These are phyloP conservation scores for Apiospora sp. DNA, from an alignment of 2,329 filamentous ascomycete species.

Conservation along the genomic window DNA sequence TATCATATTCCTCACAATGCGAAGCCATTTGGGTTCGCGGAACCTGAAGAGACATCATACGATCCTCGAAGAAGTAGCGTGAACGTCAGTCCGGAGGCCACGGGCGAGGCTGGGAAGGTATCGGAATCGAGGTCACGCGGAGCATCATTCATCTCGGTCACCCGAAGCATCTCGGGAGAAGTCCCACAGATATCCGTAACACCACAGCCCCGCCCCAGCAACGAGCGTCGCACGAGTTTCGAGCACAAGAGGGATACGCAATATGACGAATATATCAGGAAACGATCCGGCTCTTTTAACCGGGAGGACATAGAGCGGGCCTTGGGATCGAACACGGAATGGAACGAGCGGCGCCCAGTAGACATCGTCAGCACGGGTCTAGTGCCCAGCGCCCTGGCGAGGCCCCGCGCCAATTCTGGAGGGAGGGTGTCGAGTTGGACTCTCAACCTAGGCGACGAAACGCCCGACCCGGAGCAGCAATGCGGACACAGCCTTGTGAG, in stretches of 20 bases:
- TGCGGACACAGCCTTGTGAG: slow-evolving; percentile 39
- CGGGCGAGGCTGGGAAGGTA: slow-evolving; percentile 37
- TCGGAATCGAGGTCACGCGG: slow-evolving; percentile 25
- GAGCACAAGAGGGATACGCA: slow-evolving; percentile 55
- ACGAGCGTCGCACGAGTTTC: slow-evolving; percentile 44
- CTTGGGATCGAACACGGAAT: slow-evolving; percentile 45
- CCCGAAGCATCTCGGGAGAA: slow-evolving; percentile 33
- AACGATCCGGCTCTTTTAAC: slow-evolving; percentile 37
- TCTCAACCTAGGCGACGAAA: slow-evolving; percentile 32
- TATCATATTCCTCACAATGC: slow-evolving; percentile 58
- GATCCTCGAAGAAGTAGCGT: slow-evolving; percentile 28
- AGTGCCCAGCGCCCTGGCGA: slow-evolving; percentile 31
- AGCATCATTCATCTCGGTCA: slow-evolving; percentile 35
- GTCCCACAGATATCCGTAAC: slow-evolving; percentile 32
- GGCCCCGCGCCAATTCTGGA: slow-evolving; percentile 36
- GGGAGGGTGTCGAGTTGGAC: slow-evolving; percentile 38
- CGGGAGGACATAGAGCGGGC: slow-evolving; percentile 40
- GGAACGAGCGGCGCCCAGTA: slow-evolving; percentile 28
- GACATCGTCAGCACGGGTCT: slow-evolving; percentile 31
- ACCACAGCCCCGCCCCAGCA: slow-evolving; percentile 29
- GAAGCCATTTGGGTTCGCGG: slow-evolving; percentile 56
- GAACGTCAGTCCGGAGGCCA: slow-evolving; percentile 30
- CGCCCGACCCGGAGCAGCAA: slow-evolving; percentile 24
- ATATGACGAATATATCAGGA: slow-evolving; percentile 55
- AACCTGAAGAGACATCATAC: slow-evolving; percentile 37